Percentiles rank a stretch among this genome's conserved stretches.
These are phyloP conservation scores for Chaetothyriales sp. DNA, from an alignment of 2,329 filamentous ascomycete species.

Conservation along the genomic window DNA sequence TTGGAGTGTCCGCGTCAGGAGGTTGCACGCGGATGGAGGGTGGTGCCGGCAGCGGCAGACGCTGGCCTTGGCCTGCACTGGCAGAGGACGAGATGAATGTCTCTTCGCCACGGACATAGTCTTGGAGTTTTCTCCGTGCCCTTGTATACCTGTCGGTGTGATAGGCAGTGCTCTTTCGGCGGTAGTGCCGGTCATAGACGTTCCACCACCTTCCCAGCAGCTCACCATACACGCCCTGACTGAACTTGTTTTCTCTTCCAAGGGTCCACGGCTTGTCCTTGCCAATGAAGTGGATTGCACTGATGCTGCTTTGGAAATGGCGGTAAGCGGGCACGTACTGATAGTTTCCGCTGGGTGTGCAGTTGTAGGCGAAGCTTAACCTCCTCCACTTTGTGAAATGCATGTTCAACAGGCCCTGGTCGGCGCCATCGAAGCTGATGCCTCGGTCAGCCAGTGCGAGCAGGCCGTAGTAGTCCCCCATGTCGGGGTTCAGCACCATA, in stretches of 20 bases:
- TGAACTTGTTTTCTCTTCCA: constrained; percentile 41
- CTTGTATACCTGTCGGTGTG: not conserved
- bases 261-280: constrained; percentile 74
- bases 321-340: constrained; percentile 92
- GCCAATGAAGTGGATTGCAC: constrained; percentile 88
- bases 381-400: constrained; percentile 79
- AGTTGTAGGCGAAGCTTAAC: constrained; percentile 90
- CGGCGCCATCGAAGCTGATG: constrained; percentile 90
- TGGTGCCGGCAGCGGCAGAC: no score
- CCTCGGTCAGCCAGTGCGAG: constrained; percentile 69
- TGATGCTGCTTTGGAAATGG: constrained; percentile 82
- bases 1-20: not conserved
- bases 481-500: constrained; percentile 75
- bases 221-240: constrained; percentile 58
- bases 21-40: no score
- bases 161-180: not conserved
- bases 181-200: constrained; percentile 78
- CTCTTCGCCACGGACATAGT: constrained; percentile 32
- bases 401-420: constrained; percentile 90
- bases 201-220: constrained; percentile 85
- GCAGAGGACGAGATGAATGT: constrained; percentile 18
- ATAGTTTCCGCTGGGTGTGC: constrained; percentile 90
- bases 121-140: constrained; percentile 22
- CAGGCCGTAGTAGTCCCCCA: constrained; percentile 77
- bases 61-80: no score